Evolutionary conservation across 2,329 filamentous ascomycete genomes (phyloP).

Genomic region (Trichoderma sp.): DNA sequence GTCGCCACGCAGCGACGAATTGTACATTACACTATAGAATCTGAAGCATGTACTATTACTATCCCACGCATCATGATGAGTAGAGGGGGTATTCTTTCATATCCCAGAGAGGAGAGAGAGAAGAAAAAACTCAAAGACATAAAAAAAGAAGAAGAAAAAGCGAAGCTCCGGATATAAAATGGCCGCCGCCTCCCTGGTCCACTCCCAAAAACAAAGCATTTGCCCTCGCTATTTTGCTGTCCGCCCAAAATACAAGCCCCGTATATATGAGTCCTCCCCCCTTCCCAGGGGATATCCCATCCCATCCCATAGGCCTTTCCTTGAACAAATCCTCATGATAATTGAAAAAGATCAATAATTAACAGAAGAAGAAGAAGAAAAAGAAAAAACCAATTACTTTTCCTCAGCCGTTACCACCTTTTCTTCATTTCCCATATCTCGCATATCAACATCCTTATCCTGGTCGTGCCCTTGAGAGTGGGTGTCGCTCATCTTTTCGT

Average conservation of each 20-base stretch:
- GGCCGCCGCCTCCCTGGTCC: not conserved
- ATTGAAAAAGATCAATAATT: not conserved
- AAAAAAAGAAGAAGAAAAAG: not conserved
- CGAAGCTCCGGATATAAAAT: not conserved
- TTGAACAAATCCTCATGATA: not conserved
- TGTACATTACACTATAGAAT: constrained; percentile 10
- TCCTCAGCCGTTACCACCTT: constrained; percentile 17
- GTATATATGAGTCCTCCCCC: not conserved
- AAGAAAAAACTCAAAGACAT: not conserved
- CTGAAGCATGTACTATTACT: constrained; percentile 6
- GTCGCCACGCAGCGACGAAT: not conserved
- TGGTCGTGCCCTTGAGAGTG: constrained; percentile 9
- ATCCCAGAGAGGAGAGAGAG: not conserved
- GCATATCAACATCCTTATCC: constrained; percentile 35
- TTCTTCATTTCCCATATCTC: constrained; percentile 22
- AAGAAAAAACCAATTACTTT: constrained; percentile 17
- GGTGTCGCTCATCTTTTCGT: constrained; percentile 20
- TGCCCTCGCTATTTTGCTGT: constrained; percentile 4
- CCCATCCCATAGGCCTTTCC: not conserved
- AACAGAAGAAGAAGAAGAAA: not conserved
- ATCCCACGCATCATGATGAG: constrained; percentile 7
- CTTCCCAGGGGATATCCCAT: not conserved
- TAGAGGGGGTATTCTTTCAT: constrained; percentile 4
- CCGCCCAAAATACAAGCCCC: not conserved
- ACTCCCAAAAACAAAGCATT: not conserved